phyloP scores from a whole-genome alignment of 495 filamentous ascomycete species.

The Bathelium albidoporum region DNA sequence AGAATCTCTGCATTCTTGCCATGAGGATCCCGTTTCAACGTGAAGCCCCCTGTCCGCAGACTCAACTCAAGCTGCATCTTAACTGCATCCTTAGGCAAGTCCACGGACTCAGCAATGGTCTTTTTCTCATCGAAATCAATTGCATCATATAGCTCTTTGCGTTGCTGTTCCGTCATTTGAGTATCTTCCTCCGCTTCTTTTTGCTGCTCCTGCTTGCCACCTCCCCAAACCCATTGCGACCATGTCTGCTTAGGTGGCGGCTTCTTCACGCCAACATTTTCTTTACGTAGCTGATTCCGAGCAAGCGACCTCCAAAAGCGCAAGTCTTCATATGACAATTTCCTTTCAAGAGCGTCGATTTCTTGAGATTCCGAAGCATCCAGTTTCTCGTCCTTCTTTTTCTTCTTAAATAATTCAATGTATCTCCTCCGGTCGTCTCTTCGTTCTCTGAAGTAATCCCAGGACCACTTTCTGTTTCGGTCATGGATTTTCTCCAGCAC shows the following conservation, averaged over 20 bases:
- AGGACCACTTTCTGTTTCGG: constrained; percentile 78
- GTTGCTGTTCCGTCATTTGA: constrained; percentile 85
- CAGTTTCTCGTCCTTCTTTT: constrained; percentile 70
- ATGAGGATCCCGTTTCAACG: constrained; percentile 78
- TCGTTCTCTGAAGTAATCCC: constrained; percentile 86
- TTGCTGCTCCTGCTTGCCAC: constrained; percentile 45
- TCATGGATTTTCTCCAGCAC: constrained; percentile 91
- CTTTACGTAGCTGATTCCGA: constrained; percentile 87
- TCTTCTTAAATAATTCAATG: constrained; percentile 87
- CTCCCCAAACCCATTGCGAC: constrained; percentile 72
- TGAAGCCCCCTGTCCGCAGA: constrained; percentile 87
- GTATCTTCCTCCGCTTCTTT: constrained; percentile 53
- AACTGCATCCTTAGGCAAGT: constrained; percentile 78
- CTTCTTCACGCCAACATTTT: constrained; percentile 75
- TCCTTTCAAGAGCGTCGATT: constrained; percentile 67
- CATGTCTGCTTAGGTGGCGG: constrained; percentile 63
- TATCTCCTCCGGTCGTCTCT: constrained; percentile 83
- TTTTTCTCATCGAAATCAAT: constrained; percentile 99
- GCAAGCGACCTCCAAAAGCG: constrained; percentile 94
- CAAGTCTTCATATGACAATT: constrained; percentile 88
- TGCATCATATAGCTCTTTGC: constrained; percentile 90
- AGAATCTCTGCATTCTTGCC: constrained; percentile 67
- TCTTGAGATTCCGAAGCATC: constrained; percentile 58
- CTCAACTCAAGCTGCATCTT: constrained; percentile 87
- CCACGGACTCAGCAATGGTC: constrained; percentile 71